Evolutionary conservation across 495 filamentous ascomycete species (phyloP).

Genomic region (Trichocladium uniseriatum): DNA sequence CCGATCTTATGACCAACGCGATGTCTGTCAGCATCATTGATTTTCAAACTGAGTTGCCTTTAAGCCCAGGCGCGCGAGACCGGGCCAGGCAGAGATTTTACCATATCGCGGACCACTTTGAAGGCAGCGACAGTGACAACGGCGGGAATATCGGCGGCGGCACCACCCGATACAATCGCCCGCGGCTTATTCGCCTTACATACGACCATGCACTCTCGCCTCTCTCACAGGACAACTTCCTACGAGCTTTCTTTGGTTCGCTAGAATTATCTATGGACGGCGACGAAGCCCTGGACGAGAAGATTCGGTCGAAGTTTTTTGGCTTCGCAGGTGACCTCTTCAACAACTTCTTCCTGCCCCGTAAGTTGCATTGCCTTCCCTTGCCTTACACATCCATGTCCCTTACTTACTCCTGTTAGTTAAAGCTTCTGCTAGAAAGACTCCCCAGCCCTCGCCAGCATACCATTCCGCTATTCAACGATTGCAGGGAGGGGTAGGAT

Average conservation of each 20-base stretch:
- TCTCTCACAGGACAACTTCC: slow-evolving; percentile 14
- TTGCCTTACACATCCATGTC: background rate
- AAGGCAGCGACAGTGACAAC: background rate
- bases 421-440: background rate
- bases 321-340: slow-evolving; percentile 20
- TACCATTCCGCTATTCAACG: background rate
- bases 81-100: slow-evolving; percentile 1
- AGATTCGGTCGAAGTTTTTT: slow-evolving; percentile 11
- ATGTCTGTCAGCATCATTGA: slow-evolving; percentile 12
- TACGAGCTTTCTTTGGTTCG: slow-evolving; percentile 19
- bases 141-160: background rate
- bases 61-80: slow-evolving; percentile 2
- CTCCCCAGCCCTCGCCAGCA: background rate
- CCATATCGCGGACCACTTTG: slow-evolving; percentile 3
- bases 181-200: slow-evolving; percentile 18
- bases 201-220: slow-evolving; percentile 20
- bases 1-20: slow-evolving; percentile 22
- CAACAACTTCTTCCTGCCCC: slow-evolving; percentile 21
- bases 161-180: slow-evolving; percentile 2
- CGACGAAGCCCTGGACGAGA: slow-evolving; percentile 7
- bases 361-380: background rate
- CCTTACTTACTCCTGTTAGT: background rate
- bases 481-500: background rate
- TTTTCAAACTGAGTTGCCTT: background rate
- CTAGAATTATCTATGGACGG: slow-evolving; percentile 12